Evolutionary conservation across 352 stramenopile genomes (phyloP).

Genomic region (Phytophthora colocasiae): DNA sequence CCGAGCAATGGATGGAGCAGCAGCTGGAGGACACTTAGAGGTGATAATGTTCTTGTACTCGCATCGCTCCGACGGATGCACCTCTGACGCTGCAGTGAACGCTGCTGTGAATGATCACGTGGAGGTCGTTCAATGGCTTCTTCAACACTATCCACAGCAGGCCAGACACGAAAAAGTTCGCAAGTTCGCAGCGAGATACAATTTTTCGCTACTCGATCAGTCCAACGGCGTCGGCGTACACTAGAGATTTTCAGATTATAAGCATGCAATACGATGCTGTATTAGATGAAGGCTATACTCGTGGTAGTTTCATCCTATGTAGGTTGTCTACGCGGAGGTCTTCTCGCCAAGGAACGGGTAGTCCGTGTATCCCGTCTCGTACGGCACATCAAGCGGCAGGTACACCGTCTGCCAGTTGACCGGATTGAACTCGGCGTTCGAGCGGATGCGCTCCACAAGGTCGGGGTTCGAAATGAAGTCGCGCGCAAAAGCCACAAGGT

Average conservation of each 20-base stretch:
- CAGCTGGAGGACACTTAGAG: conserved; percentile 40
- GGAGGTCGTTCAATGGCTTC: conserved; percentile 44
- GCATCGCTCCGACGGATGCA: conserved; percentile 33
- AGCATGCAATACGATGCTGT: conserved; percentile 4
- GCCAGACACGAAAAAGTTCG: conserved; percentile 31
- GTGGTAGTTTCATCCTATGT: not conserved
- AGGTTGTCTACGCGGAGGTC: conserved; percentile 2
- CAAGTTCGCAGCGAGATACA: conserved; percentile 37
- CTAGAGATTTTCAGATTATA: conserved; percentile 1
- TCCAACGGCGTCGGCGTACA: conserved; percentile 17
- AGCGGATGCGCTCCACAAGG: conserved; percentile 53
- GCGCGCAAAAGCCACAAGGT: conserved; percentile 63
- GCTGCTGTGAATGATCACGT: conserved; percentile 37
- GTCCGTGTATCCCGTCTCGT: conserved; percentile 52
- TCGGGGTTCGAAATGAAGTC: conserved; percentile 76
- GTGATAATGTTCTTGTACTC: conserved; percentile 43
- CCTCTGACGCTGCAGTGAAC: conserved; percentile 31
- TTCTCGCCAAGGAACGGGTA: conserved; percentile 38
- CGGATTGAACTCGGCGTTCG: conserved; percentile 38
- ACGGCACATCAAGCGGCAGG: conserved; percentile 28
- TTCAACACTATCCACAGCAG: conserved; percentile 41
- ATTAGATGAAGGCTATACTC: conserved; percentile 3
- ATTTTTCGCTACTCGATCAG: conserved; percentile 37
- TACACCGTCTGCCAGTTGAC: conserved; percentile 45
- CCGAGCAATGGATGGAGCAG: conserved; percentile 39